These are phyloP conservation scores for Colletotrichum lini DNA, from an alignment of 2,329 filamentous ascomycete genomes.

Conservation along the genomic window DNA sequence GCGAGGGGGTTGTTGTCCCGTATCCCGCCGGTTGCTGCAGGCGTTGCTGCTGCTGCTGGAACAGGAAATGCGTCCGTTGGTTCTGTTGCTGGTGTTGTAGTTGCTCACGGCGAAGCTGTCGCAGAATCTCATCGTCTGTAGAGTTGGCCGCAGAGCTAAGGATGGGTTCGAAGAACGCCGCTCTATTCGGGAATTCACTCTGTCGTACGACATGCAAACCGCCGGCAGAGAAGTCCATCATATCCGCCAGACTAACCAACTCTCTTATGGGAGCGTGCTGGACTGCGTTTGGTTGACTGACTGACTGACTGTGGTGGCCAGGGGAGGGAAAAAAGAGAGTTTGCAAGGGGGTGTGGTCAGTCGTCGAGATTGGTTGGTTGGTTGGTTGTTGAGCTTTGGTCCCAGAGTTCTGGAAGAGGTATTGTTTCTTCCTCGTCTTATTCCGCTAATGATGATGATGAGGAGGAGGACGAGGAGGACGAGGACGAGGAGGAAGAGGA, in stretches of 20 bases:
- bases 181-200: slow-evolving; percentile 23
- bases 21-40: background rate
- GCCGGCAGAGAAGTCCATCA: slow-evolving; percentile 17
- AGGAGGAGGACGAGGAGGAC: too few relatives aligned
- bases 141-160: background rate
- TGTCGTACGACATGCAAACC: slow-evolving; percentile 25
- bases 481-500: too few relatives aligned
- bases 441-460: too few relatives aligned
- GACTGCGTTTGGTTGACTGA: background rate
- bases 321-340: slow-evolving; percentile 13
- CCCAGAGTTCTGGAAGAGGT: background rate
- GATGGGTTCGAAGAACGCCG: background rate
- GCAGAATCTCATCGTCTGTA: background rate
- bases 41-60: slow-evolving; percentile 2
- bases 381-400: background rate
- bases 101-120: background rate
- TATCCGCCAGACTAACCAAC: background rate
- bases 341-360: slow-evolving; percentile 11
- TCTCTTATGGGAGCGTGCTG: background rate
- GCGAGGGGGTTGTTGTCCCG: background rate
- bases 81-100: slow-evolving; percentile 2
- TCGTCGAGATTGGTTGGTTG: background rate
- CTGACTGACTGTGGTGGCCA: background rate
- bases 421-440: too few relatives aligned
- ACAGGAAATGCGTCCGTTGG: background rate